Evolutionary conservation across 2,329 filamentous ascomycete species (phyloP).

Genomic region (Botrytis paeoniae): DNA sequence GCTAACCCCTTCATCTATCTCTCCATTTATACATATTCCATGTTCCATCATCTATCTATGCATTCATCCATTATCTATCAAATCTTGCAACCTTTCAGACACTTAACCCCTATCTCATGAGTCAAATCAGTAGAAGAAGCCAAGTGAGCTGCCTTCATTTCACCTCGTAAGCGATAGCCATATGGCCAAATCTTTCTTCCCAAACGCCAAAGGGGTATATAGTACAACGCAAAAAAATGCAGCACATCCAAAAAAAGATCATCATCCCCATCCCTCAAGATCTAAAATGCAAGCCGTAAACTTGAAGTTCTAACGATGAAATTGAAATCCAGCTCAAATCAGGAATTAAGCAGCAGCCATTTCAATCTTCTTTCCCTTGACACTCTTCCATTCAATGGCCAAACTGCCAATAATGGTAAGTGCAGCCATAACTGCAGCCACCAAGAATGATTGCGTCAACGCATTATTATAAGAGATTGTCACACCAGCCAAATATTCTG

Average conservation of each 20-base stretch:
- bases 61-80: not conserved
- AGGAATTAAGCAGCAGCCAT: slow-evolving; percentile 30
- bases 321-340: not conserved
- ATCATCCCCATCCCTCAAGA: not conserved
- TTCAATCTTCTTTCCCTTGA: slow-evolving; percentile 44
- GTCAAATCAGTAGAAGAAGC: not conserved
- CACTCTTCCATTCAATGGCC: slow-evolving; percentile 42
- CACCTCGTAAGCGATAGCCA: not conserved
- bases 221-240: not conserved
- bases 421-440: slow-evolving; percentile 36
- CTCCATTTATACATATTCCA: not conserved
- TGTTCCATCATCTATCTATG: not conserved
- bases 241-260: not conserved
- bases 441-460: slow-evolving; percentile 53
- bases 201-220: slow-evolving; percentile 10
- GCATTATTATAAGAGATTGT: slow-evolving; percentile 57
- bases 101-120: not conserved
- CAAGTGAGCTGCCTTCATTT: not conserved
- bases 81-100: not conserved
- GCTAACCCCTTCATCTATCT: not conserved
- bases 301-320: not conserved
- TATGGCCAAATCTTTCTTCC: not conserved
- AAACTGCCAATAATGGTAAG: slow-evolving; percentile 11
- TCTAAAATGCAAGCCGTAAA: not conserved
- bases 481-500: slow-evolving; percentile 51